These are phyloP conservation scores for Rauvolfia tetraphylla DNA, from an alignment of 257 asterid genomes.

Conservation along the genomic window DNA sequence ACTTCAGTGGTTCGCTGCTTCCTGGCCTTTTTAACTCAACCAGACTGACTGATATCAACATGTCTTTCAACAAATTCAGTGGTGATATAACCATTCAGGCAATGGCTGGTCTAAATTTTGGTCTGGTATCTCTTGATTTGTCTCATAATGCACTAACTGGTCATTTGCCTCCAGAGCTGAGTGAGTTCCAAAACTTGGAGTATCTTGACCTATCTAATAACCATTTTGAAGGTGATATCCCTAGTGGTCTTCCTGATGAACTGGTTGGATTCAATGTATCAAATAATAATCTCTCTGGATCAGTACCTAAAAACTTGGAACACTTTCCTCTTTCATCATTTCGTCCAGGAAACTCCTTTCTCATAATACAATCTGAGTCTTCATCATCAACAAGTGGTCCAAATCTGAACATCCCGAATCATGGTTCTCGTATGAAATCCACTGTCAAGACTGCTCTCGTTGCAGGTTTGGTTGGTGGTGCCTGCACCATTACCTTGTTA, in stretches of 20 bases:
- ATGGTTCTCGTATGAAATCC: constrained; percentile 39
- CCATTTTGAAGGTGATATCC: constrained; percentile 65
- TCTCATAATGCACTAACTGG: constrained; percentile 67
- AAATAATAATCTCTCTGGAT: constrained; percentile 74
- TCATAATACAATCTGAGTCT: constrained; percentile 38
- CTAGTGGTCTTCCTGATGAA: constrained; percentile 47
- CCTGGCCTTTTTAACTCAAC: constrained; percentile 58
- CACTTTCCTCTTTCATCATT: constrained; percentile 73
- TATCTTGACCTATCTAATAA: constrained; percentile 61
- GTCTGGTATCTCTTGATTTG: constrained; percentile 49
- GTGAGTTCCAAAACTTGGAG: constrained; percentile 43
- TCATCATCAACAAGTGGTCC: constrained; percentile 33
- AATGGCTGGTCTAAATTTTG: constrained; percentile 29
- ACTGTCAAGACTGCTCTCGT: constrained; percentile 49
- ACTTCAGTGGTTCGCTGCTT: constrained; percentile 52
- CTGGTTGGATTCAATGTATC: constrained; percentile 56
- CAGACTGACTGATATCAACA: constrained; percentile 41
- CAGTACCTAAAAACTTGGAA: constrained; percentile 60
- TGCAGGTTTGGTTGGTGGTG: constrained; percentile 52
- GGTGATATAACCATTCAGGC: constrained; percentile 47
- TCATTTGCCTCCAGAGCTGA: constrained; percentile 47
- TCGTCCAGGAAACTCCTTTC: constrained; percentile 76
- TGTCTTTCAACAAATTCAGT: constrained; percentile 61
- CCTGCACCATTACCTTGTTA: constrained; percentile 37
- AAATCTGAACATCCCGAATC: constrained; percentile 26